These are phyloP conservation scores for Sporobolus alterniflorus DNA, from an alignment of 202 grass and related monocot genomes.

Conservation along the genomic window DNA sequence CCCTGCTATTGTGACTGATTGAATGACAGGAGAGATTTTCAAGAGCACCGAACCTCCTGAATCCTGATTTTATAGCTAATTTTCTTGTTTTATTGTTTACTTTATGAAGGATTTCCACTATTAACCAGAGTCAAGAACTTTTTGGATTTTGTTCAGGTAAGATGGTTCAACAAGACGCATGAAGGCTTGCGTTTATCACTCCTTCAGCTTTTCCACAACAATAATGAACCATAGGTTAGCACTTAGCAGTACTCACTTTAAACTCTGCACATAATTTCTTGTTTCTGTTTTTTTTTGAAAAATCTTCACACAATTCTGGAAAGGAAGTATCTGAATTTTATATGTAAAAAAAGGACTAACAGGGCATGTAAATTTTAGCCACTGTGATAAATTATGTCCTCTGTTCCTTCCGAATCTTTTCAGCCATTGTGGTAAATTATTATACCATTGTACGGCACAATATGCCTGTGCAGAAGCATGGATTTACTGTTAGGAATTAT, in stretches of 20 bases:
- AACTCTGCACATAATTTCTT: neutral
- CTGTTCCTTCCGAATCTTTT: neutral
- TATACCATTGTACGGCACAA: neutral
- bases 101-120: conserved; percentile 4
- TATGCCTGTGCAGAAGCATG: neutral
- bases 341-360: neutral
- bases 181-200: neutral
- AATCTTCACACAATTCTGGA: neutral
- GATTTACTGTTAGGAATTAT: neutral
- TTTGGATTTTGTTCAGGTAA: neutral
- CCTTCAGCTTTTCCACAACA: neutral
- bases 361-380: neutral
- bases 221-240: neutral
- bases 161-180: neutral
- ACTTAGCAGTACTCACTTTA: neutral
- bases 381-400: neutral
- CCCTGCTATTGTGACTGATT: neutral
- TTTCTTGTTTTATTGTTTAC: conserved; percentile 26
- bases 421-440: neutral
- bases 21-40: neutral
- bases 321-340: neutral
- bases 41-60: conserved; percentile 2
- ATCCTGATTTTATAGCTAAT: neutral
- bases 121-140: neutral
- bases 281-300: neutral